Conservation (phyloP, 192 early-diverging fungal species). For the Coemansia sp. region DNA sequence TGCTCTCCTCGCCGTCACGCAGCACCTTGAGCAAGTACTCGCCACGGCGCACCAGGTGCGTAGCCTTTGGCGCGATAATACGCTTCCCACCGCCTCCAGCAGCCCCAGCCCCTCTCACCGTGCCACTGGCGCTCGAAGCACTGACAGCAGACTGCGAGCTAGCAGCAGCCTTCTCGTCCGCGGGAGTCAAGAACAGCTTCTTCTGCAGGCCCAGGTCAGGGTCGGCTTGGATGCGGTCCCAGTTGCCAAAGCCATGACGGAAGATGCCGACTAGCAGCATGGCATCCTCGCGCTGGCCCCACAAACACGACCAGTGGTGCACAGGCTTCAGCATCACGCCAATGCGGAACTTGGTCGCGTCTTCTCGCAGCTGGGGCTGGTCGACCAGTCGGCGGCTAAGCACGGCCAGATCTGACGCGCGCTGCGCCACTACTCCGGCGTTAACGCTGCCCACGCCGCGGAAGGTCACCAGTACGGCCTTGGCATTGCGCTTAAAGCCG, state of each 20-base stretch:
- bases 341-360: slow-evolving; percentile 76
- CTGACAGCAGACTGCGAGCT: slow-evolving; percentile 30
- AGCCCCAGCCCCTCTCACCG: slow-evolving; percentile 6
- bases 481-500: slow-evolving; percentile 58
- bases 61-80: slow-evolving; percentile 71
- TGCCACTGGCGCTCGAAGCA: slow-evolving; percentile 12
- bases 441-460: slow-evolving; percentile 81
- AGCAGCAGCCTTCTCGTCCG: slow-evolving; percentile 52
- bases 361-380: slow-evolving; percentile 43
- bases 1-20: slow-evolving; percentile 62
- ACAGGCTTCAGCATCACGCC: slow-evolving; percentile 78
- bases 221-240: slow-evolving; percentile 86
- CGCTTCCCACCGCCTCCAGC: slow-evolving; percentile 28
- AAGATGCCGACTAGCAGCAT: slow-evolving; percentile 96
- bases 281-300: slow-evolving; percentile 92
- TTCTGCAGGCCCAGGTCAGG: slow-evolving; percentile 69
- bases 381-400: slow-evolving; percentile 62
- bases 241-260: slow-evolving; percentile 90
- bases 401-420: slow-evolving; percentile 71
- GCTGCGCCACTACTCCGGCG: slow-evolving; percentile 74
- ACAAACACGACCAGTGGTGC: slow-evolving; percentile 79
- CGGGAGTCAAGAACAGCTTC: slow-evolving; percentile 78
- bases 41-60: slow-evolving; percentile 85
- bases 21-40: slow-evolving; percentile 88
- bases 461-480: slow-evolving; percentile 78